Percentiles rank a stretch among this genome's conserved stretches.
These are phyloP conservation scores for Xerocomus minutiporus DNA, from an alignment of 1,284 basidiomycete genomes.

Conservation along the genomic window DNA sequence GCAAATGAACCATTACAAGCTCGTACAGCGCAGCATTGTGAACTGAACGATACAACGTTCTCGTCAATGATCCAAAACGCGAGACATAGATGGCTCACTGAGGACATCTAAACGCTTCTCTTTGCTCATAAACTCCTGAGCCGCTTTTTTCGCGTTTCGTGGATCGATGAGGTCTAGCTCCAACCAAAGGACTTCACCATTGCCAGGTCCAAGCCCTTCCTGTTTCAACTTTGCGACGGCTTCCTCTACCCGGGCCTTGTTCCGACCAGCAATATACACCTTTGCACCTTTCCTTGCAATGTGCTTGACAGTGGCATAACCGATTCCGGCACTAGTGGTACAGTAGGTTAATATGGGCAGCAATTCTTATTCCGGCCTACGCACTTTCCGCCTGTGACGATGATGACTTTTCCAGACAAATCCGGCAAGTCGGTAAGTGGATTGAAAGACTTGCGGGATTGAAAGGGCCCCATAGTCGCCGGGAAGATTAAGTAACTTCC, in stretches of 20 bases:
- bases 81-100: conserved; percentile 30
- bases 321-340: conserved; percentile 39
- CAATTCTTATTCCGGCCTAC: conserved; percentile 2
- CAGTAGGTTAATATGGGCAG: background rate
- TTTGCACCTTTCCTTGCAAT: conserved; percentile 42
- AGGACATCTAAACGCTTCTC: conserved; percentile 54
- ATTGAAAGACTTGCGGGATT: conserved; percentile 17
- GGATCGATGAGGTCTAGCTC: conserved; percentile 46
- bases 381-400: conserved; percentile 44
- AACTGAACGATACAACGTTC: conserved; percentile 31
- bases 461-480: conserved; percentile 17
- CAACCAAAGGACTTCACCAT: conserved; percentile 42
- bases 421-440: conserved; percentile 24
- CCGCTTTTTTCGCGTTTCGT: conserved; percentile 40
- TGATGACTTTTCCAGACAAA: conserved; percentile 35
- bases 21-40: conserved; percentile 51
- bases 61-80: background rate
- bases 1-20: background rate
- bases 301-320: conserved; percentile 42
- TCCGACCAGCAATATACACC: conserved; percentile 44
- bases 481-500: background rate
- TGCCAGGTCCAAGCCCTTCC: conserved; percentile 35
- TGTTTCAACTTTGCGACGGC: conserved; percentile 38
- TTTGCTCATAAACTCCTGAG: conserved; percentile 41
- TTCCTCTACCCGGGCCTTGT: conserved; percentile 35